Conservation (phyloP, 1,139 yeast species). For the Zygosaccharomyces pseudobailii region DNA sequence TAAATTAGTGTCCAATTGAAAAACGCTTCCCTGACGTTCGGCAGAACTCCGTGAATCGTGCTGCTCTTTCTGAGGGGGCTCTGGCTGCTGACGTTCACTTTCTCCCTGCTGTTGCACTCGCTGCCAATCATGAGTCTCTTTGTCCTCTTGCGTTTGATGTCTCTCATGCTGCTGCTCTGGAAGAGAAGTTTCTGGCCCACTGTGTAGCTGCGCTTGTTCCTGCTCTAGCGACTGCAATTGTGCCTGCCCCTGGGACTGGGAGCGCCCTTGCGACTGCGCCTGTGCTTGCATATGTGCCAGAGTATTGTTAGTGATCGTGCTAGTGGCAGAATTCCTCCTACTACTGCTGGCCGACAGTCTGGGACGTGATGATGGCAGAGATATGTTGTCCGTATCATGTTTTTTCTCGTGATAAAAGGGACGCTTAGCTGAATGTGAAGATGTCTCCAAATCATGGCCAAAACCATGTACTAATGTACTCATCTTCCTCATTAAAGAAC, state of each 20-base stretch:
- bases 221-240: not conserved
- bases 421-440: not conserved
- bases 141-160: too few species aligned
- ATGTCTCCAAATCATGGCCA: conserved; percentile 11
- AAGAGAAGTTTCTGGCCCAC: too few species aligned
- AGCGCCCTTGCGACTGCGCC: not conserved
- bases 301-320: not conserved
- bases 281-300: not conserved
- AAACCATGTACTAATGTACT: conserved; percentile 21
- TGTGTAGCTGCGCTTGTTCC: not conserved
- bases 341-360: not conserved
- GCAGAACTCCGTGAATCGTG: not conserved
- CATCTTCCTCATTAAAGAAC: conserved; percentile 19
- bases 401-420: not conserved
- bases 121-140: not conserved
- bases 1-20: conserved; percentile 29
- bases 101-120: not conserved
- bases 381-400: not conserved
- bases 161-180: too few species aligned
- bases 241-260: too few species aligned
- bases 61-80: not conserved
- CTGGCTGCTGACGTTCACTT: not conserved
- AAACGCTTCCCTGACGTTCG: conserved; percentile 10
- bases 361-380: not conserved
- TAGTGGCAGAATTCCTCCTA: not conserved